These are phyloP conservation scores for Ceratocystiopsis sp. DNA, from an alignment of 2,329 filamentous ascomycete species.

Conservation along the genomic window DNA sequence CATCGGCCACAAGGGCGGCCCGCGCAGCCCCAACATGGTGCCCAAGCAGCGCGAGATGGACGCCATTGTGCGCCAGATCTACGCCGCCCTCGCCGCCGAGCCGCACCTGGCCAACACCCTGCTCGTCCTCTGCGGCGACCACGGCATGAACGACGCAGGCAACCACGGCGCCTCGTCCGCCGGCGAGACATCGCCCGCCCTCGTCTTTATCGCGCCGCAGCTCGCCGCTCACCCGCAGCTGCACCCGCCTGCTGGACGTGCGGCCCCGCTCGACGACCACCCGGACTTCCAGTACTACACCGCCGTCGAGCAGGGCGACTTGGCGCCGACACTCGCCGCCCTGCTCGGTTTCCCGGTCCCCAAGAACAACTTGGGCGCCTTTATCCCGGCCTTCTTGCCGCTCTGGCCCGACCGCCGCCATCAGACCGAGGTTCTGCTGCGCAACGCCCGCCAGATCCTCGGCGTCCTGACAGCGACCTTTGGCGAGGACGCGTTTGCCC, in stretches of 20 bases:
- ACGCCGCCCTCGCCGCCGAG: constrained; percentile 52
- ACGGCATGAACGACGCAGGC: constrained; percentile 98
- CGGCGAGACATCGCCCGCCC: constrained; percentile 82
- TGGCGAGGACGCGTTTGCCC: constrained; percentile 25
- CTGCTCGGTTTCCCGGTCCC: constrained; percentile 78
- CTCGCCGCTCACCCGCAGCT: constrained; percentile 17
- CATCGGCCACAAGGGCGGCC: constrained; percentile 92
- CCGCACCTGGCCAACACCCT: constrained; percentile 61
- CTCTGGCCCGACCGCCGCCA: constrained; percentile 55
- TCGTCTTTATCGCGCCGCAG: constrained; percentile 82
- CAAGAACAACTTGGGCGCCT: constrained; percentile 75
- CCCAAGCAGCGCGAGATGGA: constrained; percentile 80
- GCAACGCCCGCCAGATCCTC: constrained; percentile 69
- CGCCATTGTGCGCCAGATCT: constrained; percentile 39
- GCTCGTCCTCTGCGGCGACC: constrained; percentile 77
- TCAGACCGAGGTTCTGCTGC: constrained; percentile 49
- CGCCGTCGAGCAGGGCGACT: constrained; percentile 81
- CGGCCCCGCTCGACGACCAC: constrained; percentile 25
- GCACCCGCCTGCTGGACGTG: neutral
- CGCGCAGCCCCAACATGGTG: constrained; percentile 69
- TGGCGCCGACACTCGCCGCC: constrained; percentile 75
- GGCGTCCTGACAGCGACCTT: constrained; percentile 62
- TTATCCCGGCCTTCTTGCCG: constrained; percentile 61
- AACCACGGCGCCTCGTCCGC: constrained; percentile 91
- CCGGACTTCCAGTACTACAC: constrained; percentile 72